Percentiles rank a stretch among this genome's conserved stretches.
phyloP scores from a whole-genome alignment of 345 rosid species.

The Noccaea bulbosa region DNA sequence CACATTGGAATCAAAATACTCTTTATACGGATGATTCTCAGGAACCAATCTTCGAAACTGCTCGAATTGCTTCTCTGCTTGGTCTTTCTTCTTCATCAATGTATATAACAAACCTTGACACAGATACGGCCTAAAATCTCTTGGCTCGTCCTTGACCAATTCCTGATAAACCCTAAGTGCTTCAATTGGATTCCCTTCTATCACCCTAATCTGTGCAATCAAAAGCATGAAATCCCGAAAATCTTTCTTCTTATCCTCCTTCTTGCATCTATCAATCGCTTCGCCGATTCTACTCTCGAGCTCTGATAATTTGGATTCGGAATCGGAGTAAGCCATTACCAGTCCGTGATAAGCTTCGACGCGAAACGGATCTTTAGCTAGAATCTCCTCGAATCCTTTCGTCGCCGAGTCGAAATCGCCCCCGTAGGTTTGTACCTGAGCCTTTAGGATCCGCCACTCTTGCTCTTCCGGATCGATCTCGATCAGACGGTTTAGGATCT shows the following conservation, averaged over 20 bases:
- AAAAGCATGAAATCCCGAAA: slow-evolving; percentile 75
- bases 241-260: slow-evolving; percentile 61
- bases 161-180: slow-evolving; percentile 83
- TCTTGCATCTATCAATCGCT: slow-evolving; percentile 76
- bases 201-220: slow-evolving; percentile 75
- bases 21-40: slow-evolving; percentile 79
- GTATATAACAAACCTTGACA: slow-evolving; percentile 87
- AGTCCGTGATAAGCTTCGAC: slow-evolving; percentile 91
- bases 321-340: slow-evolving; percentile 64
- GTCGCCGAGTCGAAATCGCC: slow-evolving; percentile 70
- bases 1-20: slow-evolving; percentile 73
- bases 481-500: slow-evolving; percentile 67
- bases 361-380: slow-evolving; percentile 67
- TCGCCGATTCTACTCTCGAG: slow-evolving; percentile 60
- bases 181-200: slow-evolving; percentile 61
- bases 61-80: slow-evolving; percentile 82
- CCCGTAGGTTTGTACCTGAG: slow-evolving; percentile 59
- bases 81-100: slow-evolving; percentile 72
- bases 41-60: slow-evolving; percentile 83
- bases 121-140: slow-evolving; percentile 85
- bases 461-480: slow-evolving; percentile 68
- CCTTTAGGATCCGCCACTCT: slow-evolving; percentile 75
- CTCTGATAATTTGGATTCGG: slow-evolving; percentile 50
- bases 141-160: slow-evolving; percentile 80
- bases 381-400: slow-evolving; percentile 62